Conservation (phyloP, 1,139 yeast species). For the Hansenula lynferdii region DNA sequence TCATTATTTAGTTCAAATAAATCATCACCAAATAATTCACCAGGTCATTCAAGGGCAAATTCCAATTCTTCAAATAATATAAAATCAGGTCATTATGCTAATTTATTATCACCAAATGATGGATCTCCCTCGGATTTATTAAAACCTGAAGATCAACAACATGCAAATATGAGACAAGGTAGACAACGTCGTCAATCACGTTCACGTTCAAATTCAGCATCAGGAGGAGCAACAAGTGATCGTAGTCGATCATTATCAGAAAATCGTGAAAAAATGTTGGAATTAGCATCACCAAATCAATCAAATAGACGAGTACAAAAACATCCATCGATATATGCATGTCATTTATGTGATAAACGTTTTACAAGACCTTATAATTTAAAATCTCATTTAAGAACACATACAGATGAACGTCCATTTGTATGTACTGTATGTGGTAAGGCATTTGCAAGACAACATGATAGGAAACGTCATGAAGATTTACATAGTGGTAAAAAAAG, state of each 20-base stretch:
- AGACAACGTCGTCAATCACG: constrained; percentile 19
- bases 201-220: constrained; percentile 17
- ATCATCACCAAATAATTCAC: constrained; percentile 18
- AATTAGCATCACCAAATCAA: constrained; percentile 51
- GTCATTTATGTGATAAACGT: constrained; percentile 78
- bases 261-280: constrained; percentile 55
- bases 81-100: constrained; percentile 16
- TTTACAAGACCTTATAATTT: constrained; percentile 92
- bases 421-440: constrained; percentile 84
- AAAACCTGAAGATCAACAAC: constrained; percentile 15
- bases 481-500: constrained; percentile 88
- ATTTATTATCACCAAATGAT: constrained; percentile 8
- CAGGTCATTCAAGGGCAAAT: constrained; percentile 15
- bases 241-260: constrained; percentile 28
- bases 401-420: constrained; percentile 91
- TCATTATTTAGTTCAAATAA: constrained; percentile 21
- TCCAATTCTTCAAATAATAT: constrained; percentile 12
- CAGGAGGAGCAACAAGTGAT: constrained; percentile 10
- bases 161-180: constrained; percentile 17
- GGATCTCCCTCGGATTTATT: constrained; percentile 5
- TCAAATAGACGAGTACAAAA: constrained; percentile 56
- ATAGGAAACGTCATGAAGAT: constrained; percentile 89
- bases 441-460: constrained; percentile 96
- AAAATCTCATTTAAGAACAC: constrained; percentile 88
- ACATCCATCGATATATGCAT: constrained; percentile 76